Evolutionary conservation across 2,329 filamentous ascomycete species (phyloP).

Genomic region (Penicillium carneum): DNA sequence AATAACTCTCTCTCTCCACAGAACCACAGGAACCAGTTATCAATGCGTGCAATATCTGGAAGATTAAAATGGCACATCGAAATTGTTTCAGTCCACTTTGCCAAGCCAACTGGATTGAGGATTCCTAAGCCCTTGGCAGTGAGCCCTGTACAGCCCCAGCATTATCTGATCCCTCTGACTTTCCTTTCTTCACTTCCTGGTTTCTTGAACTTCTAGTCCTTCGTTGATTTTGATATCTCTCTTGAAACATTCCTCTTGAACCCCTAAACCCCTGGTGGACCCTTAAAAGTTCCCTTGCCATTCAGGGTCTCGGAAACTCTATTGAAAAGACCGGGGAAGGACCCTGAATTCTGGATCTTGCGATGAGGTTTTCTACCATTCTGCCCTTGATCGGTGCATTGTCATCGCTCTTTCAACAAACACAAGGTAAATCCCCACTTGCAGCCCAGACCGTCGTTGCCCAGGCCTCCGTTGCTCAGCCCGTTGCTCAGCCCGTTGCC

Average conservation of each 20-base stretch:
- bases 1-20: neutral
- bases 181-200: neutral
- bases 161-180: constrained; percentile 12
- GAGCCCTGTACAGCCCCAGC: neutral
- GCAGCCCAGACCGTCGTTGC: neutral
- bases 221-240: neutral
- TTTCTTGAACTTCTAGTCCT: neutral
- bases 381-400: constrained; percentile 30
- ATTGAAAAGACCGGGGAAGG: constrained; percentile 18
- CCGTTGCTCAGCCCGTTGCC: neutral
- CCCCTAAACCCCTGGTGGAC: neutral
- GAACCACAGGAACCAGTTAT: too few species aligned
- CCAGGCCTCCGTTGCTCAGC: neutral
- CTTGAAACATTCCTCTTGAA: neutral
- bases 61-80: too few species aligned
- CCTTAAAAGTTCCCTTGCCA: constrained; percentile 19
- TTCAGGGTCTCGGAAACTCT: constrained; percentile 28
- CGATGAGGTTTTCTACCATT: constrained; percentile 33
- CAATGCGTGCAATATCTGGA: too few species aligned
- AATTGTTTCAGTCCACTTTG: constrained; percentile 16
- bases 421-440: constrained; percentile 25
- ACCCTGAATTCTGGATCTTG: constrained; percentile 6
- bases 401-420: constrained; percentile 26
- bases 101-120: constrained; percentile 4
- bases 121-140: constrained; percentile 30